These are phyloP conservation scores for Ophiocordyceps camponoti-rufipedis DNA, from an alignment of 2,329 filamentous ascomycete species.

Conservation along the genomic window DNA sequence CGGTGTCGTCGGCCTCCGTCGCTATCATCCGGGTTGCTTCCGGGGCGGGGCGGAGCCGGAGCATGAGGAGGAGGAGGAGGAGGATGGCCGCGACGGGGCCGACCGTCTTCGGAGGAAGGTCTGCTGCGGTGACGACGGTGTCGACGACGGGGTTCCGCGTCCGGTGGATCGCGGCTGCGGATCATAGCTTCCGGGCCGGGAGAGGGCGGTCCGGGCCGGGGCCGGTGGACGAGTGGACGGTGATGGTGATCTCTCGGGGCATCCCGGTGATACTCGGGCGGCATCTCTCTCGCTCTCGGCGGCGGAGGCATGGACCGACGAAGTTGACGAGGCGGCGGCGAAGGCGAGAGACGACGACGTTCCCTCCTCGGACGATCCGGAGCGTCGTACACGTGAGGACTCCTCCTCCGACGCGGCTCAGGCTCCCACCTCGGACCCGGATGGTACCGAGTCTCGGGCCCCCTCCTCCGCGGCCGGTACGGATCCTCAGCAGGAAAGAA, in stretches of 20 bases:
- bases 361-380: not conserved
- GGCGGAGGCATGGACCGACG: not conserved
- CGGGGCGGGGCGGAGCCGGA: slow-evolving; percentile 3
- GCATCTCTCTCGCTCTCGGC: not conserved
- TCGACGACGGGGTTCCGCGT: not conserved
- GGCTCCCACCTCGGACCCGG: not conserved
- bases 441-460: not conserved
- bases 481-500: too few relatives aligned
- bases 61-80: slow-evolving; percentile 6
- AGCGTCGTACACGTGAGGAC: not conserved
- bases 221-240: not conserved
- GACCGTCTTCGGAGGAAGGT: not conserved
- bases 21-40: slow-evolving; percentile 3
- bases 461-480: too few relatives aligned
- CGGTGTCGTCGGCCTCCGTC: slow-evolving; percentile 6
- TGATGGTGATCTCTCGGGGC: not conserved
- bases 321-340: not conserved
- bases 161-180: not conserved
- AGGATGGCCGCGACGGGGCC: not conserved
- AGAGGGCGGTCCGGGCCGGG: not conserved
- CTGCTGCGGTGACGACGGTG: not conserved
- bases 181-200: too few relatives aligned
- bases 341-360: not conserved
- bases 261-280: not conserved
- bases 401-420: not conserved